A percentile compares a stretch with the other conserved stretches of the same genome.
Conservation (phyloP, 352 stramenopile genomes). For the Globisporangium alternatum region DNA sequence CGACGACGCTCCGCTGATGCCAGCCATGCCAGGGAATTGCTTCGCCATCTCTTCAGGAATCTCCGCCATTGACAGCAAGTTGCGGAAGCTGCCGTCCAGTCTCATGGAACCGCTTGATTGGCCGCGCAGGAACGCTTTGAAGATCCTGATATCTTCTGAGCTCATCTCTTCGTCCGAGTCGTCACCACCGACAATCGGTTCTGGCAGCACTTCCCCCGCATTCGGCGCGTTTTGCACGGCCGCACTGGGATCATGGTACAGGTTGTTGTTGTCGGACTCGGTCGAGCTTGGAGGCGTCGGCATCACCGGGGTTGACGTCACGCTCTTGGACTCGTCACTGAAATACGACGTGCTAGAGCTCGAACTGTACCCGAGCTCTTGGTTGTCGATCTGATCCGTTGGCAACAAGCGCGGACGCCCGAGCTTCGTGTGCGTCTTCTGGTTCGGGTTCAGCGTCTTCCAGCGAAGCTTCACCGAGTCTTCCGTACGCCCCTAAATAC, state of each 20-base stretch:
- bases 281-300: conserved; percentile 13
- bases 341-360: neutral
- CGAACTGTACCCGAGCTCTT: conserved; percentile 13
- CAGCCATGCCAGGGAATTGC: conserved; percentile 12
- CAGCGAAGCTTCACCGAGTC: conserved; percentile 80
- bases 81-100: conserved; percentile 26
- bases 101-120: conserved; percentile 46
- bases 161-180: conserved; percentile 52
- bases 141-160: conserved; percentile 56
- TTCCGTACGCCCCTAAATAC: conserved; percentile 60
- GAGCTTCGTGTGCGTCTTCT: conserved; percentile 70
- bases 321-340: conserved; percentile 2
- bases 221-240: neutral
- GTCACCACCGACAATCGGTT: conserved; percentile 40
- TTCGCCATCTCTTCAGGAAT: conserved; percentile 12
- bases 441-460: conserved; percentile 82
- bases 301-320: neutral
- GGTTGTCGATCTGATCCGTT: conserved; percentile 34
- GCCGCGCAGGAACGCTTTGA: conserved; percentile 54
- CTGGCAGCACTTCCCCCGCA: conserved; percentile 18
- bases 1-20: conserved; percentile 11
- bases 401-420: conserved; percentile 64
- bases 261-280: conserved; percentile 12
- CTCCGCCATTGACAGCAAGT: conserved; percentile 32
- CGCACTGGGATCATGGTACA: neutral